Evolutionary conservation across 2,329 filamentous ascomycete species (phyloP), one percentile per base, ranked within the genome.

Genomic region (Penicillium sp.): DNA sequence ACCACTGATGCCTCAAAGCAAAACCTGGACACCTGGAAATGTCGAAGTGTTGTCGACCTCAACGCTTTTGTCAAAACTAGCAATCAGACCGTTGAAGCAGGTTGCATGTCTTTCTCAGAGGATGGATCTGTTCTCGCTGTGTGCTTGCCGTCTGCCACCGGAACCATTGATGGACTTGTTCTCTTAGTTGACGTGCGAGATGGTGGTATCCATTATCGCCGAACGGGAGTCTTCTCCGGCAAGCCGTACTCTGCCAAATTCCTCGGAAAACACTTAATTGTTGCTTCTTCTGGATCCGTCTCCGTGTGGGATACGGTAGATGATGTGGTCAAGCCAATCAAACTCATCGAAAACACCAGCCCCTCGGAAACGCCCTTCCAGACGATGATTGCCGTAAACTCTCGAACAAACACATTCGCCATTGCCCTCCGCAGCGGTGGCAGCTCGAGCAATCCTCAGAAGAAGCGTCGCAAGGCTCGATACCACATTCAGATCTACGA

Each of bases 91-190:
- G 52, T 73, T 9, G 65, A 66, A 9, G 79, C 81, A 49, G 88
- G 86, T 11, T 81, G 80, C 39, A 67, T 96, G 36, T 76, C 83
- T 25, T 95, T 88, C 64, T 95, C 90, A 0, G 82, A 88, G 53
- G 90, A 95, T 64, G 88, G 88, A 1, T 94, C 89, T 9, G 81
- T 87, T 2, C 73, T 95, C n/a, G 89, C 88, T 43, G 82, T 83
- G 41, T 73, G 71, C 44, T 53, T 72, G 48, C 65, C 67, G 29
- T 62, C 61, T 4, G 46, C 51, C 12, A 56, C 77, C 29, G 71
- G 72, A 28, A 64, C 71, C 8, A 76, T 80, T 42, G 73, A 79
- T 4, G 82, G 83, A 4, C 74, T 83, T 12, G 76, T 94, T 9
- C 83, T 93, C 59, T 76, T 95, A 45, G 80, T 97, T 54, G 85